phyloP scores from a whole-genome alignment of 2,329 filamentous ascomycete species.

The Endoconidiophora laricicola region DNA sequence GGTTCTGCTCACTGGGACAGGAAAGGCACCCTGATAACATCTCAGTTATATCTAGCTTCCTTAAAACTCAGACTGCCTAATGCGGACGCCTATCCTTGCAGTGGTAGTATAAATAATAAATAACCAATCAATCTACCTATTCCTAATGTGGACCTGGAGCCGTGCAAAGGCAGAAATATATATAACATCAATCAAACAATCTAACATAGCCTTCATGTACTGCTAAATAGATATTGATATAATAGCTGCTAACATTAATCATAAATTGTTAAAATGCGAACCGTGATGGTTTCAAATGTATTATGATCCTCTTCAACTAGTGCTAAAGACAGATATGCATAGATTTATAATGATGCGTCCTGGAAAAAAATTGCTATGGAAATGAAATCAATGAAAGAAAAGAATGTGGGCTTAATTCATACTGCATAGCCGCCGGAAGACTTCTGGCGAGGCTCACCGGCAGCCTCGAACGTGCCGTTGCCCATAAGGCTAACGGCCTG shows the following conservation, averaged over 20 bases:
- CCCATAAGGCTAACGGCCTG: slow-evolving; percentile 51
- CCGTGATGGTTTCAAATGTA: too few species aligned
- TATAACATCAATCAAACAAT: too few species aligned
- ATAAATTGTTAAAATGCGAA: too few species aligned
- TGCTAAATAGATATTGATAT: too few species aligned
- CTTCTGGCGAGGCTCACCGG: slow-evolving; percentile 62
- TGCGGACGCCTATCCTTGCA: neutral
- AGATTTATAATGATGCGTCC: neutral
- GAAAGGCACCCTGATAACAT: too few species aligned
- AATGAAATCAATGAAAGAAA: neutral
- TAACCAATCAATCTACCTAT: neutral
- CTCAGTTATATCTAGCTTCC: too few species aligned
- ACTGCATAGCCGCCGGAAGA: slow-evolving; percentile 51
- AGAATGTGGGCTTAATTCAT: slow-evolving; percentile 15
- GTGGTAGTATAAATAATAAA: neutral
- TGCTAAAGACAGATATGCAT: too few species aligned
- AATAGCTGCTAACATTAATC: too few species aligned
- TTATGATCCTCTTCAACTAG: too few species aligned
- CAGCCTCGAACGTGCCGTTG: slow-evolving; percentile 60
- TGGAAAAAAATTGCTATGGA: neutral
- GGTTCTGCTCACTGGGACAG: too few species aligned
- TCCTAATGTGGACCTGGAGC: neutral
- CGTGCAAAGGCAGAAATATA: neutral
- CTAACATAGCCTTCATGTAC: too few species aligned
- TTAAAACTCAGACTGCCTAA: too few species aligned